phyloP scores from a whole-genome alignment of 352 stramenopile species.

The Pythium phragmitis region DNA sequence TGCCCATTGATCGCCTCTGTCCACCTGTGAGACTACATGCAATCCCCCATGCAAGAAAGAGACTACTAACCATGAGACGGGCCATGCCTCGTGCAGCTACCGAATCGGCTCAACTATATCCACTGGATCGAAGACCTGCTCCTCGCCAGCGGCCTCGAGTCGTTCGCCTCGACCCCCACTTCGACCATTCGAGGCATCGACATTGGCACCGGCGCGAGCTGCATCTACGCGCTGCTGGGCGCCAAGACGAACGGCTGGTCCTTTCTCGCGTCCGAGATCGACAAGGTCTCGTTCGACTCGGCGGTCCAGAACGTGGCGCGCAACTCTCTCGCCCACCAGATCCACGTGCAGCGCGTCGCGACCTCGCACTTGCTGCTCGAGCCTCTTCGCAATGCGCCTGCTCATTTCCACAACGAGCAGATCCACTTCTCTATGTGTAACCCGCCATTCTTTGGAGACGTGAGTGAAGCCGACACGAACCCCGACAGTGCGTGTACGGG shows the following conservation, averaged over 20 bases:
- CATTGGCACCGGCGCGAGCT: conserved; percentile 94
- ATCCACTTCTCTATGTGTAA: conserved; percentile 97
- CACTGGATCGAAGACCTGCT: conserved; percentile 95
- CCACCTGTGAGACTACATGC: conserved; percentile 77
- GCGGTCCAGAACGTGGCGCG: conserved; percentile 85
- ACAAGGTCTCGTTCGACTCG: conserved; percentile 78
- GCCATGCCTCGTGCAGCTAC: conserved; percentile 39
- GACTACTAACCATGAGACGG: not conserved
- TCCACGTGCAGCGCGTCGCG: conserved; percentile 48
- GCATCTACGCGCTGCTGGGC: conserved; percentile 95
- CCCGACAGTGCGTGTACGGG: conserved; percentile 72
- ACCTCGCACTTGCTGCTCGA: conserved; percentile 50
- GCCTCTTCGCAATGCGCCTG: conserved; percentile 35
- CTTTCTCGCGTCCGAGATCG: conserved; percentile 95
- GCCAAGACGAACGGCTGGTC: conserved; percentile 84
- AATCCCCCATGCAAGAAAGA: not conserved
- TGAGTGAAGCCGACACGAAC: conserved; percentile 76
- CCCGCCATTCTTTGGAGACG: conserved; percentile 93
- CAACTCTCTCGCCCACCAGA: conserved; percentile 80
- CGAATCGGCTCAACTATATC: conserved; percentile 94
- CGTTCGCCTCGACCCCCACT: conserved; percentile 24
- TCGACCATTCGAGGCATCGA: conserved; percentile 81
- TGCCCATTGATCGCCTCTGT: conserved; percentile 92
- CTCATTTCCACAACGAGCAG: conserved; percentile 12
- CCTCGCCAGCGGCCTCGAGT: conserved; percentile 33